A percentile compares a stretch with the other conserved stretches of the same genome.
These are phyloP conservation scores for Dryadomyces quercus-mongolicae DNA, from an alignment of 2,329 filamentous ascomycete species.

Conservation along the genomic window DNA sequence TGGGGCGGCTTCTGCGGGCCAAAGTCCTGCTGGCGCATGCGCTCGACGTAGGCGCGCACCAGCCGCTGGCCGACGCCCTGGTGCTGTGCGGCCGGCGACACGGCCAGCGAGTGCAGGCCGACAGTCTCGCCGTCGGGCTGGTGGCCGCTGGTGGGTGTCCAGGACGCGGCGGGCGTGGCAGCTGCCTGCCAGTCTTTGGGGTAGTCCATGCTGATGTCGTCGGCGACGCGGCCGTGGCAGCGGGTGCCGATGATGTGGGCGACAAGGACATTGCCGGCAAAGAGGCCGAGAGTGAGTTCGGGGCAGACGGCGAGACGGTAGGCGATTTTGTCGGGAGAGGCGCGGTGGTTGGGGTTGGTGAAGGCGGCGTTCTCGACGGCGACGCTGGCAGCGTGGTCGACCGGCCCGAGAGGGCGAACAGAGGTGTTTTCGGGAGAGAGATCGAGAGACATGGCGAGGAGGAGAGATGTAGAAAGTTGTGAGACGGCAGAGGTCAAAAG, in stretches of 20 bases:
- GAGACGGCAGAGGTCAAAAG: no score
- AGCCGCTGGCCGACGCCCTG: constrained; percentile 63
- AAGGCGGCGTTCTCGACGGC: constrained; percentile 44
- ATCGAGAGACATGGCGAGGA: background rate
- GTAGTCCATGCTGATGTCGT: constrained; percentile 64
- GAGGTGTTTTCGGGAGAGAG: constrained; percentile 24
- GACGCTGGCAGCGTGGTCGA: constrained; percentile 49
- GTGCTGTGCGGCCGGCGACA: constrained; percentile 62
- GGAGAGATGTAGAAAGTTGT: background rate
- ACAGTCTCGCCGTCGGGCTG: constrained; percentile 62
- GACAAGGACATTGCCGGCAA: constrained; percentile 52
- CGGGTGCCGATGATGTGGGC: constrained; percentile 71
- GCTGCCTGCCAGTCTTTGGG: constrained; percentile 52
- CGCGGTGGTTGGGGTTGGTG: constrained; percentile 33
- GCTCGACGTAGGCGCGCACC: constrained; percentile 64
- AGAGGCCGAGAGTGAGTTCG: constrained; percentile 69
- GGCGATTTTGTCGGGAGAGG: constrained; percentile 47
- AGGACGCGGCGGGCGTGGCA: constrained; percentile 19
- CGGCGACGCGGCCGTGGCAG: constrained; percentile 48
- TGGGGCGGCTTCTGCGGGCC: constrained; percentile 20
- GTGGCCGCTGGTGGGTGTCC: constrained; percentile 43
- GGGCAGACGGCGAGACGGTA: constrained; percentile 67
- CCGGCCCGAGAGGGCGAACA: constrained; percentile 57
- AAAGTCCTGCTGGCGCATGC: constrained; percentile 58
- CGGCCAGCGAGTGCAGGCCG: constrained; percentile 70